Conservation (phyloP, 2,329 filamentous ascomycete genomes). For the Aspergillus felis region DNA sequence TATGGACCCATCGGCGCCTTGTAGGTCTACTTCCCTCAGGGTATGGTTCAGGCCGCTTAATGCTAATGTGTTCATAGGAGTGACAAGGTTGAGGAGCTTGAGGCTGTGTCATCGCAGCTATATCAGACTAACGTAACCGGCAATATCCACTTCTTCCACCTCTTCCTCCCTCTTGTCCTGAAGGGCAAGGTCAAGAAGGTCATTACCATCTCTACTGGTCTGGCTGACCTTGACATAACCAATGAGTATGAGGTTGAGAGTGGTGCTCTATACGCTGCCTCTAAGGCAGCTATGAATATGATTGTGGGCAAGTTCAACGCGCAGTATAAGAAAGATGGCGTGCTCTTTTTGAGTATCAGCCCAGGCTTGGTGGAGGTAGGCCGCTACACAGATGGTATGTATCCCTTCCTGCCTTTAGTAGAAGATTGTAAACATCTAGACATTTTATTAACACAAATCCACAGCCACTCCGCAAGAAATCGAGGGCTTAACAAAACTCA, state of each 20-base stretch:
- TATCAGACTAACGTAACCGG: slow-evolving; percentile 51
- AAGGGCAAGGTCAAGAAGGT: slow-evolving; percentile 53
- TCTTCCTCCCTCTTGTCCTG: slow-evolving; percentile 51
- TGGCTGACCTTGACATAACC: slow-evolving; percentile 46
- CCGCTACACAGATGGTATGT: slow-evolving; percentile 19
- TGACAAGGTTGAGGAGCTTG: slow-evolving; percentile 31
- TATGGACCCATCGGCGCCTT: slow-evolving; percentile 34
- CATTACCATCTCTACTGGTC: slow-evolving; percentile 48
- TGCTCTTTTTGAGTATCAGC: slow-evolving; percentile 51
- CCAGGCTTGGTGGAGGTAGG: slow-evolving; percentile 51
- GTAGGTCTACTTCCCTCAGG: slow-evolving; percentile 27
- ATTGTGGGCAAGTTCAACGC: slow-evolving; percentile 52
- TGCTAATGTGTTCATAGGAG: slow-evolving; percentile 15
- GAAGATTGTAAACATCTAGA: neutral
- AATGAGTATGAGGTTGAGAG: slow-evolving; percentile 35
- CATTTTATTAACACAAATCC: slow-evolving; percentile 1
- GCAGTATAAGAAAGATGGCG: slow-evolving; percentile 47
- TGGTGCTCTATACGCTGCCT: slow-evolving; percentile 43
- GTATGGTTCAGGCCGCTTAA: neutral
- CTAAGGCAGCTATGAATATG: slow-evolving; percentile 53
- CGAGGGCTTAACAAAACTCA: slow-evolving; percentile 17
- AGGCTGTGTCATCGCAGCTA: slow-evolving; percentile 26
- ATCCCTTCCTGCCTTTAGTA: neutral
- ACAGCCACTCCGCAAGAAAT: slow-evolving; percentile 21
- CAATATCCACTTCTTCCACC: slow-evolving; percentile 51